phyloP scores from a whole-genome alignment of 169 alveolate genomes.

The Plasmodium billcollinsi region DNA sequence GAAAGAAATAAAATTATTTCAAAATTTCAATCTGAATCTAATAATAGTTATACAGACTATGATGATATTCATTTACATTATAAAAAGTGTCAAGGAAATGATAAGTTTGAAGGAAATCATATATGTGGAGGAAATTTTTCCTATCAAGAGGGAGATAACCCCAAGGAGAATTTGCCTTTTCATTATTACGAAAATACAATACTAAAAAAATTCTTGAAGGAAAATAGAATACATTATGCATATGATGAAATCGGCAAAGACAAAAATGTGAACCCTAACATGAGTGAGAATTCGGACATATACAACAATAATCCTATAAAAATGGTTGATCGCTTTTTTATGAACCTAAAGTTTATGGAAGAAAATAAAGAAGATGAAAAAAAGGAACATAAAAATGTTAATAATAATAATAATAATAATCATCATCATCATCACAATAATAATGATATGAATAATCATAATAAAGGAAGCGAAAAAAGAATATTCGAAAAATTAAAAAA shows the following conservation, averaged over 20 bases:
- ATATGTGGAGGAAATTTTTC: too few species aligned
- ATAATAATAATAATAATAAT: background rate
- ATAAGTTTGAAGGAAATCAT: too few species aligned
- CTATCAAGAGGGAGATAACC: too few species aligned
- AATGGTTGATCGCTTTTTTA: conserved; percentile 56
- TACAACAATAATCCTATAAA: conserved; percentile 3
- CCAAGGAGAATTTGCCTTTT: too few species aligned
- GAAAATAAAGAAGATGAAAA: background rate
- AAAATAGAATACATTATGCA: conserved; percentile 59
- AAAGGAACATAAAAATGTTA: background rate
- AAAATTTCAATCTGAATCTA: too few species aligned
- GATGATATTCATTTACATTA: background rate
- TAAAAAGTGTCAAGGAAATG: background rate
- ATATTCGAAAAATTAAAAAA: conserved; percentile 7
- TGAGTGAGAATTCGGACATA: background rate
- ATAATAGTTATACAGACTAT: background rate
- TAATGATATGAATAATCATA: background rate
- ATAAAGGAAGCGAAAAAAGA: background rate
- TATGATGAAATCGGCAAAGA: conserved; percentile 54
- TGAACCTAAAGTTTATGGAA: conserved; percentile 4
- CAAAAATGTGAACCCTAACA: background rate
- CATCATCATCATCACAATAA: background rate
- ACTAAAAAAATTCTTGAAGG: conserved; percentile 44
- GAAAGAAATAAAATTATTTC: background rate
- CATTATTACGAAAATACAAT: conserved; percentile 12